A percentile compares a stretch with the other conserved stretches of the same genome.
Evolutionary conservation across 805 yeast species (phyloP).

Genomic region (Dipodascopsis uninucleata): DNA sequence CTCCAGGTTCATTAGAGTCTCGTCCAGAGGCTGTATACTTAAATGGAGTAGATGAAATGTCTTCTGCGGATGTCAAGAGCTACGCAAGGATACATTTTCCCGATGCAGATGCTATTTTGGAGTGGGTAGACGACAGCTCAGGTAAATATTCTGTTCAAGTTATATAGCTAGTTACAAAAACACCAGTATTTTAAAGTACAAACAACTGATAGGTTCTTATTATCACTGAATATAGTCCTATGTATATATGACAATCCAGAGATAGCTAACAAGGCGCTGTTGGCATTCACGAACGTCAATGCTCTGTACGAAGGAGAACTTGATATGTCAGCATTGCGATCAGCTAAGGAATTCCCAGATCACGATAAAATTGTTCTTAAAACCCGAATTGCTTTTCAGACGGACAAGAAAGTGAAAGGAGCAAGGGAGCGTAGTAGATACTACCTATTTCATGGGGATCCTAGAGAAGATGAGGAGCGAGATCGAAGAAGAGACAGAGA

Average conservation of each 20-base stretch:
- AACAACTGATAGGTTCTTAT: too few relatives aligned
- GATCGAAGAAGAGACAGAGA: slow-evolving; percentile 3
- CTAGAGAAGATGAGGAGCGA: slow-evolving; percentile 38
- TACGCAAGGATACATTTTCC: slow-evolving; percentile 49
- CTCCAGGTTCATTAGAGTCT: background rate
- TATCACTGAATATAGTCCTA: slow-evolving; percentile 37
- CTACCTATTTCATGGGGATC: slow-evolving; percentile 63
- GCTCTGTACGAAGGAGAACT: slow-evolving; percentile 28
- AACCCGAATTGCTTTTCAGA: slow-evolving; percentile 15
- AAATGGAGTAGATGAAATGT: slow-evolving; percentile 56
- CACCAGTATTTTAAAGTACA: background rate
- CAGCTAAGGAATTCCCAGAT: slow-evolving; percentile 38
- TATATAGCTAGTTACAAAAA: background rate
- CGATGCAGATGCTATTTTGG: slow-evolving; percentile 36
- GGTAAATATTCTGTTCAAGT: slow-evolving; percentile 9
- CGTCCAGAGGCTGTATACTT: slow-evolving; percentile 49
- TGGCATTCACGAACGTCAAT: slow-evolving; percentile 29
- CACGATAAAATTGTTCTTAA: slow-evolving; percentile 9
- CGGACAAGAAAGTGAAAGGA: slow-evolving; percentile 37
- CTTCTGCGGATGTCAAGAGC: slow-evolving; percentile 53
- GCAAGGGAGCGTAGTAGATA: slow-evolving; percentile 56
- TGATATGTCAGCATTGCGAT: slow-evolving; percentile 15
- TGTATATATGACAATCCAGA: slow-evolving; percentile 42
- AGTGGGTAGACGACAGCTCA: slow-evolving; percentile 62
- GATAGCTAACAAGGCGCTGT: slow-evolving; percentile 24